Conservation (phyloP, 1,139 yeast genomes). For the Hemisphaericaspora subhashii region DNA sequence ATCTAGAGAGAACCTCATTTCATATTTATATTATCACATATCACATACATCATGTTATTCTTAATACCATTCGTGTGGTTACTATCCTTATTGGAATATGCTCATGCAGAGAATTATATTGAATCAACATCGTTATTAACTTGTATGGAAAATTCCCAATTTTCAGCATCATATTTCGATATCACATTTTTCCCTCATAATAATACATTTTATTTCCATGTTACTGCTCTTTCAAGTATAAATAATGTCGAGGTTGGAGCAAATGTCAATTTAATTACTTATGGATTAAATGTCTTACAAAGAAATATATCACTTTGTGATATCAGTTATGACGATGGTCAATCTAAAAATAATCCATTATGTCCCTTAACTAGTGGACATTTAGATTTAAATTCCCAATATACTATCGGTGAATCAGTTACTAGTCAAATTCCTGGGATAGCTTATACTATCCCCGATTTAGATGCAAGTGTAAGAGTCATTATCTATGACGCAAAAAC, state of each 20-base stretch:
- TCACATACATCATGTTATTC: conserved; percentile 1
- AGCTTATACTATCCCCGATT: conserved; percentile 88
- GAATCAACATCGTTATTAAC: conserved; percentile 78
- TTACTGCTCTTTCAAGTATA: conserved; percentile 79
- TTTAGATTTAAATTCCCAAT: conserved; percentile 63
- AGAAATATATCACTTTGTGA: conserved; percentile 64
- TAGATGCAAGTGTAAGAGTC: conserved; percentile 89
- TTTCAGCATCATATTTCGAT: conserved; percentile 84
- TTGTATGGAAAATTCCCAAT: conserved; percentile 88
- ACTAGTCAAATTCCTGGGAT: conserved; percentile 67
- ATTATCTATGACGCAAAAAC: conserved; percentile 47
- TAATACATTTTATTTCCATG: conserved; percentile 59
- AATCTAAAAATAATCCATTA: conserved; percentile 11
- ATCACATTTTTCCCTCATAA: conserved; percentile 71
- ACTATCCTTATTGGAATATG: conserved; percentile 1
- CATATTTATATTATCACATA: no score
- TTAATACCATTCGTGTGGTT: conserved; percentile 4
- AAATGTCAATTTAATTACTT: conserved; percentile 66
- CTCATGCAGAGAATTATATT: conserved; percentile 21
- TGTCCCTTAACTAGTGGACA: conserved; percentile 92
- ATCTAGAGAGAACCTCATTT: neutral
- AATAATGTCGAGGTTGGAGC: conserved; percentile 68
- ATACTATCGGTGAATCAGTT: conserved; percentile 43
- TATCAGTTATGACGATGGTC: conserved; percentile 42
- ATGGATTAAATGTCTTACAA: conserved; percentile 72